Conservation (phyloP, 257 asterid species). For the Ajuga chamaepitys region DNA sequence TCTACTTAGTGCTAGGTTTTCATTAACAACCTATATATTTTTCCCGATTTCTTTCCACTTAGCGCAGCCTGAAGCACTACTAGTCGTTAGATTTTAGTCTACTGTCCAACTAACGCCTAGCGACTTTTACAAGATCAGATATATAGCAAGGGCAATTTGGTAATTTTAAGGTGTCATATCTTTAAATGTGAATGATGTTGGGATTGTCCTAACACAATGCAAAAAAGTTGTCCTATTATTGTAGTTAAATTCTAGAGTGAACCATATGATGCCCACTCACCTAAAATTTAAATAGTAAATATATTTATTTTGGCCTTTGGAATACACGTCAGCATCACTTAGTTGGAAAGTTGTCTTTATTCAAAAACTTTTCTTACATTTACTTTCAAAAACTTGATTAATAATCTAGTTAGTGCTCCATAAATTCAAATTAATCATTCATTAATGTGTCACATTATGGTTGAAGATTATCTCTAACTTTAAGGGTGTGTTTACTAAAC, state of each 20-base stretch:
- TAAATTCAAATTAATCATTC: neutral
- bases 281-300: neutral
- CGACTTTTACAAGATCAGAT: too few species aligned
- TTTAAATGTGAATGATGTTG: neutral
- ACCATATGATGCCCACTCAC: neutral
- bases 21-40: too few species aligned
- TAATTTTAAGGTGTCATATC: neutral
- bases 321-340: slow-evolving; percentile 25
- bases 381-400: neutral
- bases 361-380: neutral
- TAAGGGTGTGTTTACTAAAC: too few species aligned
- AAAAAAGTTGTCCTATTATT: neutral
- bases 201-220: neutral
- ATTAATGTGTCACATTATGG: neutral
- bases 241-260: neutral
- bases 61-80: too few species aligned
- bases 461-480: slow-evolving; percentile 6
- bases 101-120: too few species aligned
- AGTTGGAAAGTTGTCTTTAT: neutral
- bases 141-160: neutral
- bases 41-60: too few species aligned
- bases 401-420: neutral
- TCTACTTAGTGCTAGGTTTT: too few species aligned
- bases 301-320: slow-evolving; percentile 10
- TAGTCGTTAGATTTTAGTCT: too few species aligned